Base-by-base conservation (phyloP, 2,329 filamentous ascomycete genomes). In the Coniochaeta prunicola region DNA sequence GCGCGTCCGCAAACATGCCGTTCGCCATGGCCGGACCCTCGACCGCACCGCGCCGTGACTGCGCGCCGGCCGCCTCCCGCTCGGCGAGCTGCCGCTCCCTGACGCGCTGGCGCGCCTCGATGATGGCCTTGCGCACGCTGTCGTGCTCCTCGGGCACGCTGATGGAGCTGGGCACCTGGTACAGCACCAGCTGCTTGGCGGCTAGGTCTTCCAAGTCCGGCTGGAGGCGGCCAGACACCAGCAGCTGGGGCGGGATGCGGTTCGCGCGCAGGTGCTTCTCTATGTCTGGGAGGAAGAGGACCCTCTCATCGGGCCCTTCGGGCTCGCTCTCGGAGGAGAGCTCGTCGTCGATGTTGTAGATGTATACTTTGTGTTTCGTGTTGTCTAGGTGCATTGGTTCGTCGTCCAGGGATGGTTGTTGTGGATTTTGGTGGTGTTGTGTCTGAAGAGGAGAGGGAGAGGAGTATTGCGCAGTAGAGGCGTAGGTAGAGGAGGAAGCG, bases 331-430 rank as follows among this genome's bases (percentile, higher is more conserved):
- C 71, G 8, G 76, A 77, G 15, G 88, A 87, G 33, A 97, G 82
- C 74, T 97, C 93, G 66, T 89, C 89, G 69, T 96, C 92, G 10
- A 99, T 80, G 73, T 96, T 87, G 77, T 92, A 88, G 66, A 99
- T 92, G 79, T 94, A 97, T 61, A 97, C 85, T 69, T 89, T 90
- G 76, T 96, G 81, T 67, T 90, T 89, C 33, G 90, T 88, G 73
- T 96, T 88, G 74, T 97, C 92, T 61, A 97, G 71, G 59, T 89
- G 82, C 93, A 97, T 97, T 59, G 73, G 69, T 65, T 91, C 88
- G 62, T 83, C 76, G 21, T 69, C 68, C 62, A 40, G 53, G 30
- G 48, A 48, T 26, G 30, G 30, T 48, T 36, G 58, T 56, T 38
- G 36, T 4, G 36, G 13, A 7, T n/a, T n/a, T n/a, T n/a, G n/a